These are phyloP conservation scores for Colletotrichum abscissum DNA, from an alignment of 2,329 filamentous ascomycete species.

Conservation along the genomic window DNA sequence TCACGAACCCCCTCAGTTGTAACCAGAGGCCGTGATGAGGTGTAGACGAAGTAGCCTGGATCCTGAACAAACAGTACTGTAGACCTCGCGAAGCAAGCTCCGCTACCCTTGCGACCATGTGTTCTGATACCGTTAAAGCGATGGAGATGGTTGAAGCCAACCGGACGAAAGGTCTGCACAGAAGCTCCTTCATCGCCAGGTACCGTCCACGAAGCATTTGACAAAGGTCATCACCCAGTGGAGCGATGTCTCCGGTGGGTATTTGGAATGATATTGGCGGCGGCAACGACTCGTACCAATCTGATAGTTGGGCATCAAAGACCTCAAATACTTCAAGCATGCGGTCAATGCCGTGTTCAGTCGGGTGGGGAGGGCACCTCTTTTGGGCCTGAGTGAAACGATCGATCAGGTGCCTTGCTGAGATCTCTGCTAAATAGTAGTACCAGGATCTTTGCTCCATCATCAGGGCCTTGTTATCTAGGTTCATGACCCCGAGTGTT, in stretches of 20 bases:
- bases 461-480: conserved; percentile 24
- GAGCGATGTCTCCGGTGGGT: conserved; percentile 8
- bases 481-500: conserved; percentile 4
- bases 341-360: conserved; percentile 28
- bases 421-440: conserved; percentile 34
- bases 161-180: conserved; percentile 29
- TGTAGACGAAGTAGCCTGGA: conserved; percentile 18
- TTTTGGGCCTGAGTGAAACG: conserved; percentile 23
- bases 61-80: conserved; percentile 27
- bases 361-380: conserved; percentile 6
- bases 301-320: conserved; percentile 29
- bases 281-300: conserved; percentile 30
- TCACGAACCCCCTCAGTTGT: conserved; percentile 29
- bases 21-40: conserved; percentile 27
- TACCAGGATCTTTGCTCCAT: conserved; percentile 34
- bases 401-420: conserved; percentile 25
- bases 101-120: background rate
- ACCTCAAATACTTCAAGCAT: conserved; percentile 33
- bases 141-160: conserved; percentile 29
- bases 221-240: conserved; percentile 27
- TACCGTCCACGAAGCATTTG: conserved; percentile 30
- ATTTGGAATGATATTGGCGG: conserved; percentile 27
- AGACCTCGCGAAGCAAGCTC: conserved; percentile 25
- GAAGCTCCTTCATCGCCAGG: conserved; percentile 15
- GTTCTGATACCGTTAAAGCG: conserved; percentile 10